phyloP scores from a whole-genome alignment of 208 protist genomes.

The Kentomonas sorsogonicus region DNA sequence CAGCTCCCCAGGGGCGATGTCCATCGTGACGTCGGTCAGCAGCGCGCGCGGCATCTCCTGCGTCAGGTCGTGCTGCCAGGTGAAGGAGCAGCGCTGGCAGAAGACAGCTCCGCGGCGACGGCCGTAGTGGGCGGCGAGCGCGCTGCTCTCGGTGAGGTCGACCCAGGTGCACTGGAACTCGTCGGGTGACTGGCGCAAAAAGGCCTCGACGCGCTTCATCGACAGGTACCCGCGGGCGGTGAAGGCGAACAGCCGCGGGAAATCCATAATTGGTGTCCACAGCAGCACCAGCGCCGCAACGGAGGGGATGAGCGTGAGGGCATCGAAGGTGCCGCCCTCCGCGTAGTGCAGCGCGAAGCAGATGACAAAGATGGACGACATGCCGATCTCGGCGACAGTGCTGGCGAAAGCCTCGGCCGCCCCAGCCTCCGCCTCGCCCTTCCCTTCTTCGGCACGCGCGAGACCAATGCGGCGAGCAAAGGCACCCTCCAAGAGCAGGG shows the following conservation, averaged over 20 bases:
- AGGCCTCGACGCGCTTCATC: conserved; percentile 54
- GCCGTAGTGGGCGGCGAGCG: conserved; percentile 35
- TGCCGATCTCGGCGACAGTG: conserved; percentile 22
- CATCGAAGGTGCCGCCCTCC: conserved; percentile 8
- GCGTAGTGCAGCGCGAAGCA: conserved; percentile 18
- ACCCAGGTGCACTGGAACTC: conserved; percentile 62
- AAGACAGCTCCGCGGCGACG: conserved; percentile 50
- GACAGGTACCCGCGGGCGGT: conserved; percentile 51
- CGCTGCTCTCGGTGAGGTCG: conserved; percentile 29
- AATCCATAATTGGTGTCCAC: conserved; percentile 38
- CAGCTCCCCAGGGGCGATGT: conserved; percentile 56
- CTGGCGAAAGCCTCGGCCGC: conserved; percentile 24
- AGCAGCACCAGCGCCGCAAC: conserved; percentile 39
- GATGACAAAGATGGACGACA: conserved; percentile 23
- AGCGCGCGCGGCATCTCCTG: conserved; percentile 27
- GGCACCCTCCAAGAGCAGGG: conserved; percentile 36
- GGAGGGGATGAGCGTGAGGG: conserved; percentile 26
- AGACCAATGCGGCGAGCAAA: conserved; percentile 28
- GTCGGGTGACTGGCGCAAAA: conserved; percentile 55
- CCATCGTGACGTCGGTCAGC: conserved; percentile 50
- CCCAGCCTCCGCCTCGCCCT: conserved; percentile 22
- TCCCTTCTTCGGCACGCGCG: conserved; percentile 19
- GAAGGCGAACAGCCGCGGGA: conserved; percentile 35
- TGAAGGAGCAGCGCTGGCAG: conserved; percentile 63
- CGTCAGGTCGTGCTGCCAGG: conserved; percentile 62